Evolutionary conservation across 2,329 filamentous ascomycete genomes (phyloP), one percentile per base, ranked within the genome.

Genomic region (Cryoendolithus antarcticus): DNA sequence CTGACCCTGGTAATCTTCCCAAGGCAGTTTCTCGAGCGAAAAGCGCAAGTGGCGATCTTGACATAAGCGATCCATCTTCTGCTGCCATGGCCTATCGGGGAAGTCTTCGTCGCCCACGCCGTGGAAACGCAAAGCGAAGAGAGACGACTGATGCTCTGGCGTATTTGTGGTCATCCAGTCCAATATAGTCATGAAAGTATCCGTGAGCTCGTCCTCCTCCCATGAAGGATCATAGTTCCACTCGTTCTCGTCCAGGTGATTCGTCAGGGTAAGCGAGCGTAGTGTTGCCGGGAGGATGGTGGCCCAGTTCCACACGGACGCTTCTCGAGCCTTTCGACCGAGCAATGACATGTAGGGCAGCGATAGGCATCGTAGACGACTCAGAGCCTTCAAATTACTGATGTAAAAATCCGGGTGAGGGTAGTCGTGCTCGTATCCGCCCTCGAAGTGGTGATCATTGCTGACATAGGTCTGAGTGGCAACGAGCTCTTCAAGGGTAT

Each of bases 401-500:
- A 19, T 5, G 5, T 19, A 5, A 3, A 19, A 5, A 19, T 19
- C 15, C 31, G 19, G 31, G 3, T 21, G 29, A 31, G 19, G 29
- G n/a, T n/a, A 32, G 6, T 28, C 5, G 31, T 19, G 13, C 8
- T 35, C 33, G 15, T 27, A 24, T n/a, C 13, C 28, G 27, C 2
- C 6, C 27, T n/a, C 32, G 9, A 39, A 39, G 28, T 28, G 15
- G 28, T 13, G 12, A 13, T 34, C 35, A 30, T 40, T 34, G 19
- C 32, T 30, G 7, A 32, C 38, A 32, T 35, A 34, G 5, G 27
- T 30, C 5, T 35, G 33, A 35, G 38, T 35, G 9, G 19, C 12
- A 34, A 35, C 33, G 13, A 40, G 38, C 33, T 40, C 38, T 28
- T 40, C 4, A 9, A 40, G 15, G 28, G 29, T 40, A 4, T 28